Conservation (phyloP, 441 rosid genomes). For the Euphorbia corollata region DNA sequence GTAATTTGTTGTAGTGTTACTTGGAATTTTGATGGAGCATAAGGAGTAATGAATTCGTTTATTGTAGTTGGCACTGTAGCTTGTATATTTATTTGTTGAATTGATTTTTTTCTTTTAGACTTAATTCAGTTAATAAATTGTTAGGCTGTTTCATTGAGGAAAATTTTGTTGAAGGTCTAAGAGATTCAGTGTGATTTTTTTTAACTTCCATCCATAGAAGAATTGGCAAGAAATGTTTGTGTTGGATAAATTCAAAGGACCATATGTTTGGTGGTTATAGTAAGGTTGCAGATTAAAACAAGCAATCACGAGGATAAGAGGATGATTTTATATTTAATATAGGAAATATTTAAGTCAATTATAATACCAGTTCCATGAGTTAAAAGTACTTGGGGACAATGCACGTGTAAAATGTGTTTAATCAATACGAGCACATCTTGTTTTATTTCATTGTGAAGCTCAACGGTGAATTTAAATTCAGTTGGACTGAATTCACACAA, state of each 20-base stretch:
- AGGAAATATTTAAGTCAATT: neutral
- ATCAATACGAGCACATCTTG: neutral
- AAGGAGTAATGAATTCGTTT: neutral
- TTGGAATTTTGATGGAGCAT: too few species aligned
- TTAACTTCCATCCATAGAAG: neutral
- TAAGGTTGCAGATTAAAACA: neutral
- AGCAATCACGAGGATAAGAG: neutral
- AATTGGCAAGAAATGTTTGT: neutral
- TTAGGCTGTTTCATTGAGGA: too few species aligned
- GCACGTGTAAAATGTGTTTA: neutral
- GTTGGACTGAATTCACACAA: neutral
- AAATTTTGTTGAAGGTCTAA: neutral
- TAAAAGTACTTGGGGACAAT: neutral
- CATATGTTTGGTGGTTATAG: neutral
- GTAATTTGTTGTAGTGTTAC: neutral
- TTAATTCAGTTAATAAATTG: too few species aligned
- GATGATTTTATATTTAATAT: neutral
- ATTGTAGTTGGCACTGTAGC: neutral
- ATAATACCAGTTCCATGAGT: neutral
- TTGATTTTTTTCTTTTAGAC: too few species aligned
- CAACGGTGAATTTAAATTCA: neutral
- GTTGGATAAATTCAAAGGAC: neutral
- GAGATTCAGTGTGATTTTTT: neutral
- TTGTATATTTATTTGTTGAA: too few species aligned
- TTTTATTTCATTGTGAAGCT: neutral